Conservation (phyloP, 192 early-diverging fungal species). For the Coemansia sp. region DNA sequence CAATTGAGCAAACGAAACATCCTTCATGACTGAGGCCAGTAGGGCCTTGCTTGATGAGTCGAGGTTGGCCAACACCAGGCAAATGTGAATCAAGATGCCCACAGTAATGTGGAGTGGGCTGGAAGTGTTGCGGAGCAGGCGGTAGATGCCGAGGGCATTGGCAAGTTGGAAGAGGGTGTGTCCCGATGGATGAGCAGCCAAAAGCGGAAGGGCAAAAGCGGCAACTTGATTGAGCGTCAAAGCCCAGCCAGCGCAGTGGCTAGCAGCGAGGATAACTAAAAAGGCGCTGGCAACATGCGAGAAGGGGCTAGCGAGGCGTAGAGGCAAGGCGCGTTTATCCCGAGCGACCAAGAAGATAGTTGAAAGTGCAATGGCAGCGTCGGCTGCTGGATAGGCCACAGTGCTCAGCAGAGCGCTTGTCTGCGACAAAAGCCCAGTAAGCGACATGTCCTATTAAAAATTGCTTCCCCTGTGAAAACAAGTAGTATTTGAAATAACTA, state of each 20-base stretch:
- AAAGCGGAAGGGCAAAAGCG: background rate
- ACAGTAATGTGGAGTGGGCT: background rate
- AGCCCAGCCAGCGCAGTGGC: background rate
- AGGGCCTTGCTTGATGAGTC: constrained; percentile 2
- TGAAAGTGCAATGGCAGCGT: background rate
- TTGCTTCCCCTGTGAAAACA: too few species aligned
- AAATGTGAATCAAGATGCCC: background rate
- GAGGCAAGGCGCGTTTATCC: background rate
- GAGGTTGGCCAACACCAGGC: constrained; percentile 12
- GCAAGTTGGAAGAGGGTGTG: constrained; percentile 11
- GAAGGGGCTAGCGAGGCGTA: background rate
- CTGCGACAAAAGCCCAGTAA: background rate
- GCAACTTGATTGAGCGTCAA: background rate
- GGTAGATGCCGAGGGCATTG: constrained; percentile 14
- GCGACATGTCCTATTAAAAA: background rate
- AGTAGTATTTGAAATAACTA: too few species aligned
- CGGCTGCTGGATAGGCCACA: background rate
- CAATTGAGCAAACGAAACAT: constrained; percentile 10
- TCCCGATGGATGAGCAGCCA: background rate
- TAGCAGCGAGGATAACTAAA: constrained; percentile 1
- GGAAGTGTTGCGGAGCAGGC: background rate
- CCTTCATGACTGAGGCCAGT: background rate
- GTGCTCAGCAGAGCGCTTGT: background rate
- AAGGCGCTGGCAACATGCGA: background rate
- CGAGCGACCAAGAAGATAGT: background rate